phyloP scores from a whole-genome alignment of 1,284 basidiomycete genomes.

The Ganoderma resinaceum region DNA sequence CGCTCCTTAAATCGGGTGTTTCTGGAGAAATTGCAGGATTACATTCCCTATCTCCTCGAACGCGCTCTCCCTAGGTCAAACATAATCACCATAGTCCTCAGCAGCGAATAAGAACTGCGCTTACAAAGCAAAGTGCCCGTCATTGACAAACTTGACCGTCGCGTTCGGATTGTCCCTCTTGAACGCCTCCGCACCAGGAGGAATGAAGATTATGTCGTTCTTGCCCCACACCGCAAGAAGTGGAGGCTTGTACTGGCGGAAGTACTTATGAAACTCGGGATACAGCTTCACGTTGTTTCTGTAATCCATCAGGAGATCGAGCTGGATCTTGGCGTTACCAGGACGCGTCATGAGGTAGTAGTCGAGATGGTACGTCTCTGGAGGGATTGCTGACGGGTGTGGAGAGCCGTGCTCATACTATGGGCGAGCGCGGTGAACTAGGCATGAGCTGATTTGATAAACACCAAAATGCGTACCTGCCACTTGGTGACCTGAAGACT shows the following conservation, averaged over 20 bases:
- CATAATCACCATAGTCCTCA: background rate
- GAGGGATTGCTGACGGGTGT: constrained; percentile 42
- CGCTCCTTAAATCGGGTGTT: constrained; percentile 1
- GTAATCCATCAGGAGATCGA: constrained; percentile 54
- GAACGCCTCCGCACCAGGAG: constrained; percentile 53
- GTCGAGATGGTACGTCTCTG: constrained; percentile 51
- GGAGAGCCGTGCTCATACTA: constrained; percentile 47
- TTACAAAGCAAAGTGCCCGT: constrained; percentile 55
- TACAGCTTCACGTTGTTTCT: constrained; percentile 50
- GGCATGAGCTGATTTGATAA: too few species aligned
- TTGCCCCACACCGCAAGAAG: constrained; percentile 57
- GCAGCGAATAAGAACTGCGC: constrained; percentile 28
- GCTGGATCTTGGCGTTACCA: constrained; percentile 48
- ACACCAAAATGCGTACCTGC: constrained; percentile 33
- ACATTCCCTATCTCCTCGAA: constrained; percentile 3
- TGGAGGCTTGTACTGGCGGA: constrained; percentile 47
- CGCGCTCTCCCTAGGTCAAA: constrained; percentile 7
- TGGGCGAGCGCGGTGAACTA: background rate
- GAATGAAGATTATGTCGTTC: constrained; percentile 52
- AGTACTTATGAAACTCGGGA: constrained; percentile 52
- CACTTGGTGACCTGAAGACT: constrained; percentile 43
- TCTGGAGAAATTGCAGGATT: constrained; percentile 1
- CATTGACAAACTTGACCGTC: constrained; percentile 49
- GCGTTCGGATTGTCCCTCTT: constrained; percentile 47
- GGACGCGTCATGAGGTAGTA: constrained; percentile 46